phyloP scores from a whole-genome alignment of 2,329 filamentous ascomycete species.

The Cladosporium sphaerospermum region DNA sequence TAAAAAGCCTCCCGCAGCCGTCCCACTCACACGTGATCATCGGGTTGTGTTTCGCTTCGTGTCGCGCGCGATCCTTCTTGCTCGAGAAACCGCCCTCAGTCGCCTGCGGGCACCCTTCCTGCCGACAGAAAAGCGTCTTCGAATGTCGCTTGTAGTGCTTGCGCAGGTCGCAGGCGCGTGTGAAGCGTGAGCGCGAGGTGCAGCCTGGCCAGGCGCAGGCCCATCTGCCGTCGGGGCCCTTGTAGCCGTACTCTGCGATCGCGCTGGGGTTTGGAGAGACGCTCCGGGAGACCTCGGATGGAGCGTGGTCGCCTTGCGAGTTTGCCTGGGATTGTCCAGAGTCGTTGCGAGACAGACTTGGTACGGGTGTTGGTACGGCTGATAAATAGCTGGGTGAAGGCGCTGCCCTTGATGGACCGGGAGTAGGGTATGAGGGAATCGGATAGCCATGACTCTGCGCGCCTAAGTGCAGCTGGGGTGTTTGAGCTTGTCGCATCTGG shows the following conservation, averaged over 20 bases:
- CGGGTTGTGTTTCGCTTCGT: slow-evolving; percentile 59
- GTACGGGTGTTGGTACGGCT: background rate
- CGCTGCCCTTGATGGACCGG: background rate
- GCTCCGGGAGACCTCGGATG: slow-evolving; percentile 25
- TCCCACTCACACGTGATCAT: slow-evolving; percentile 54
- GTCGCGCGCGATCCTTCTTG: slow-evolving; percentile 56
- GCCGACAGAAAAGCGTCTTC: slow-evolving; percentile 55
- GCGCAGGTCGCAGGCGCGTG: slow-evolving; percentile 54
- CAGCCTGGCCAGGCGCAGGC: slow-evolving; percentile 54
- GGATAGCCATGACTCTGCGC: background rate
- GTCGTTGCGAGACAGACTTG: background rate
- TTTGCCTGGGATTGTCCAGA: background rate
- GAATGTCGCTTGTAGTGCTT: slow-evolving; percentile 59
- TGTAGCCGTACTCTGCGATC: slow-evolving; percentile 35
- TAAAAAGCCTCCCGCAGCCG: slow-evolving; percentile 53
- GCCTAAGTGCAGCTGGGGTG: background rate
- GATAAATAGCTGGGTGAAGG: background rate
- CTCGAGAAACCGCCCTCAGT: slow-evolving; percentile 54
- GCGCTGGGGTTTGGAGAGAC: slow-evolving; percentile 28
- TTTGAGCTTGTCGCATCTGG: background rate
- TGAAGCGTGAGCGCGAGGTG: slow-evolving; percentile 53
- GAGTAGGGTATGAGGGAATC: background rate
- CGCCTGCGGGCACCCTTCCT: slow-evolving; percentile 52
- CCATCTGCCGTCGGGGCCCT: slow-evolving; percentile 47
- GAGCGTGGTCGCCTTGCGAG: background rate